These are phyloP conservation scores for Rhododendron williamsianum DNA, from an alignment of 148 eudicot genomes.

Conservation along the genomic window DNA sequence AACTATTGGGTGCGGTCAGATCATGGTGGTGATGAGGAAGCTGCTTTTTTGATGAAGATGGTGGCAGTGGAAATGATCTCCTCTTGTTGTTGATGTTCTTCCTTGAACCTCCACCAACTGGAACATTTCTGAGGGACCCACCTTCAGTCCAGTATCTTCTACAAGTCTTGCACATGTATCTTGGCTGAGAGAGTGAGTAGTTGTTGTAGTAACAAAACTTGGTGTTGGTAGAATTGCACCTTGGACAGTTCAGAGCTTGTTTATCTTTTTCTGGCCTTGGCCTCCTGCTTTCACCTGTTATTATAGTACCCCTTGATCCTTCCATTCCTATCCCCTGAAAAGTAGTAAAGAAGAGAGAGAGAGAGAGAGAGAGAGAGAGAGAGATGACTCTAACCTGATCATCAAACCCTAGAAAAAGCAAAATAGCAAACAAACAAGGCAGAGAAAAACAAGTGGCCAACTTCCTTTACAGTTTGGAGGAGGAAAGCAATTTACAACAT, in stretches of 20 bases:
- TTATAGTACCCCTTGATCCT: conserved; percentile 9
- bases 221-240: conserved; percentile 45
- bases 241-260: conserved; percentile 46
- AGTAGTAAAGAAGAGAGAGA: neutral
- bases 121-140: conserved; percentile 47
- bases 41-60: conserved; percentile 31
- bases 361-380: neutral
- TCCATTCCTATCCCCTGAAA: conserved; percentile 27
- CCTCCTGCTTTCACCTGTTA: conserved; percentile 23
- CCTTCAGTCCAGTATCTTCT: conserved; percentile 57
- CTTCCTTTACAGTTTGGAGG: neutral
- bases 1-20: conserved; percentile 14
- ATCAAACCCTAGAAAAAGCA: neutral
- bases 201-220: conserved; percentile 58
- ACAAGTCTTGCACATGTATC: conserved; percentile 53
- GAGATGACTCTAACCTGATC: neutral
- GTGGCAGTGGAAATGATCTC: conserved; percentile 24
- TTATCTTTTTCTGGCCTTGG: conserved; percentile 40
- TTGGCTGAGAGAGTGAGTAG: conserved; percentile 48
- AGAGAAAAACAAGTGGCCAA: conserved; percentile 10
- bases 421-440: conserved; percentile 5
- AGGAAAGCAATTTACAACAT: neutral
- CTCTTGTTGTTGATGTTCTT: conserved; percentile 26
- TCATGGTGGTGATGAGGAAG: conserved; percentile 13
- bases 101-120: conserved; percentile 53